Evolutionary conservation across 2,329 filamentous ascomycete genomes (phyloP).

Genomic region (Fusarium sarcochroum): DNA sequence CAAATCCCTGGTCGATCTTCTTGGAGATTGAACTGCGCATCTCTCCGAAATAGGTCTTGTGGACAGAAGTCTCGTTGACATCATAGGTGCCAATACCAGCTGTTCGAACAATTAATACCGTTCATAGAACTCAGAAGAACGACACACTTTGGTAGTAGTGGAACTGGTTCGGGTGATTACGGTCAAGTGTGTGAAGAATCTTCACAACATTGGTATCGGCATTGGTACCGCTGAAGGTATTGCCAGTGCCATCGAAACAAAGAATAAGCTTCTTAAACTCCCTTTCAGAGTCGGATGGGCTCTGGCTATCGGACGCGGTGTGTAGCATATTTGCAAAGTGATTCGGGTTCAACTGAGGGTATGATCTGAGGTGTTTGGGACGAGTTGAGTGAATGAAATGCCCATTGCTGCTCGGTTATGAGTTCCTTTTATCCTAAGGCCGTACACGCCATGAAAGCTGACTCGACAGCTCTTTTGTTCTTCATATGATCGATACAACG

Average conservation of each 20-base stretch:
- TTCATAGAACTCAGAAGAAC: no score
- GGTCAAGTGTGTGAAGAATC: conserved; percentile 61
- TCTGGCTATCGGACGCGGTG: background rate
- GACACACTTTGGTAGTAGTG: conserved; percentile 65
- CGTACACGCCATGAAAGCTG: no score
- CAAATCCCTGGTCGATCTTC: conserved; percentile 59
- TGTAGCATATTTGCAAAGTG: background rate
- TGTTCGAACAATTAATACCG: no score
- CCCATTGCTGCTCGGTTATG: no score
- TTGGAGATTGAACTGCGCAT: conserved; percentile 54
- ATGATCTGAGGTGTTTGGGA: no score
- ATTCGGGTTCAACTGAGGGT: no score
- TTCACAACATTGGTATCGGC: conserved; percentile 69
- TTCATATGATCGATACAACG: no score
- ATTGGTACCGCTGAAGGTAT: conserved; percentile 60
- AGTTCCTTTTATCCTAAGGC: no score
- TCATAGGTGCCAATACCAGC: conserved; percentile 66
- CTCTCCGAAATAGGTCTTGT: conserved; percentile 53
- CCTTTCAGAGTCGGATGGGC: no score
- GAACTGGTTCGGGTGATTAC: conserved; percentile 58
- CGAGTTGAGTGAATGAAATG: no score
- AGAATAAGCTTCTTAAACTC: conserved; percentile 57
- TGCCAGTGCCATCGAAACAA: conserved; percentile 65
- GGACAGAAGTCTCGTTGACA: conserved; percentile 57
- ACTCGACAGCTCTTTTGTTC: no score